Conservation (phyloP, 257 asterid genomes). For the Perilla frutescens region DNA sequence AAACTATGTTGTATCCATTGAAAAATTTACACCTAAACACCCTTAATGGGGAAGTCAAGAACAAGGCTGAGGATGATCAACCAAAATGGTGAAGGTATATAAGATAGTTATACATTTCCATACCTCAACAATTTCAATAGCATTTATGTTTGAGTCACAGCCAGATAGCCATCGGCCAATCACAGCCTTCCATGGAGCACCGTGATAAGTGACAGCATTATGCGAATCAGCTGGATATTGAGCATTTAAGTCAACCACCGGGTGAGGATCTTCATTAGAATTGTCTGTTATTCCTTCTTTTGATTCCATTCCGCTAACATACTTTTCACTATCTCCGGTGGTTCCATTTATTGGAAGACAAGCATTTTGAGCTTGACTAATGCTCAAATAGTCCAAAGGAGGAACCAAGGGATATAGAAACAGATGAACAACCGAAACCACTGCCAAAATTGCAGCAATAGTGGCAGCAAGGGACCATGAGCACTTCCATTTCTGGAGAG, state of each 20-base stretch:
- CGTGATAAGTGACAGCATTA: slow-evolving; percentile 71
- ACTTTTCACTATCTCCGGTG: slow-evolving; percentile 32
- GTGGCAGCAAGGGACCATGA: slow-evolving; percentile 79
- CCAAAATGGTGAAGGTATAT: slow-evolving; percentile 7
- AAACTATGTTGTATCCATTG: background rate
- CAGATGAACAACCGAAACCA: slow-evolving; percentile 74
- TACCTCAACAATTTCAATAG: slow-evolving; percentile 78
- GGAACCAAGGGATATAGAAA: slow-evolving; percentile 69
- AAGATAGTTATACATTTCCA: slow-evolving; percentile 1
- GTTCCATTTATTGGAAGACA: slow-evolving; percentile 58
- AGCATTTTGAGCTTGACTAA: slow-evolving; percentile 50
- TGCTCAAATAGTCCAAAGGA: slow-evolving; percentile 59
- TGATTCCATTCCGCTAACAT: slow-evolving; percentile 30
- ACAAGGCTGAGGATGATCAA: slow-evolving; percentile 6
- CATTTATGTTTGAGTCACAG: slow-evolving; percentile 54
- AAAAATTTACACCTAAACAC: slow-evolving; percentile 15
- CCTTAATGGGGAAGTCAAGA: background rate
- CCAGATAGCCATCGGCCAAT: slow-evolving; percentile 92
- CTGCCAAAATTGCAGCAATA: slow-evolving; percentile 64
- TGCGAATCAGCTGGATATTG: slow-evolving; percentile 68
- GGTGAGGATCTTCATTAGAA: slow-evolving; percentile 33
- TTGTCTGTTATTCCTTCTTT: slow-evolving; percentile 37
- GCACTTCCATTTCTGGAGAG: slow-evolving; percentile 81
- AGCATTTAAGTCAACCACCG: slow-evolving; percentile 54
- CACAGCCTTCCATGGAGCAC: slow-evolving; percentile 93